Conservation (phyloP, 345 rosid genomes). For the Durio zibethinus region DNA sequence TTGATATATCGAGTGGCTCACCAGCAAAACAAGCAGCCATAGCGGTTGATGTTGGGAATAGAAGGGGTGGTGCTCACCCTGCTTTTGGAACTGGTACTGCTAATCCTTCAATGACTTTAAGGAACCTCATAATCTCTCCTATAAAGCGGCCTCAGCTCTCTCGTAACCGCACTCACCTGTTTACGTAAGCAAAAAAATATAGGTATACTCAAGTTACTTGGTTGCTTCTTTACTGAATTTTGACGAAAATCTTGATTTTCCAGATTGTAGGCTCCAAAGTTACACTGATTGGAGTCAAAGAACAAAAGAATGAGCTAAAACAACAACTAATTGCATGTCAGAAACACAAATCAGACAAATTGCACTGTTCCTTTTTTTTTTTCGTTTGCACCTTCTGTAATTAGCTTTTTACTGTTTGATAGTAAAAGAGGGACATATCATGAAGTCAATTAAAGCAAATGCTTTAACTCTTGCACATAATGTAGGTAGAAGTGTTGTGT, state of each 20-base stretch:
- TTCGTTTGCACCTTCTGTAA: not conserved
- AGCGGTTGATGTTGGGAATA: slow-evolving; percentile 57
- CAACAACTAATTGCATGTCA: not conserved
- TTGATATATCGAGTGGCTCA: slow-evolving; percentile 58
- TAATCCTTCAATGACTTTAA: slow-evolving; percentile 69
- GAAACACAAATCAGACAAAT: not conserved
- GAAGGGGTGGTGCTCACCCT: slow-evolving; percentile 45
- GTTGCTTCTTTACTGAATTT: not conserved
- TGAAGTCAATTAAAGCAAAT: no score
- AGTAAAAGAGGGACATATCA: not conserved
- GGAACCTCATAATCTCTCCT: slow-evolving; percentile 90
- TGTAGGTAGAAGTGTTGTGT: not conserved
- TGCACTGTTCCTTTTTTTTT: no score
- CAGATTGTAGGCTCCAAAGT: slow-evolving; percentile 27
- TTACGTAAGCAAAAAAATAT: slow-evolving; percentile 50
- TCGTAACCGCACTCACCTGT: slow-evolving; percentile 62
- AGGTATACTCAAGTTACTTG: not conserved
- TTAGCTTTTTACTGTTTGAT: not conserved
- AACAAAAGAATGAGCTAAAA: not conserved
- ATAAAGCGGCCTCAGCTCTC: slow-evolving; percentile 91
- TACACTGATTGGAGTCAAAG: not conserved
- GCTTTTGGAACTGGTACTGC: slow-evolving; percentile 49
- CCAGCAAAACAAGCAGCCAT: slow-evolving; percentile 51
- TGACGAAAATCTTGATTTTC: not conserved
- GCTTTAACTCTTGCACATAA: not conserved